Percentiles rank a stretch among this genome's conserved stretches.
Evolutionary conservation across 129 eudicot genomes (phyloP).

Genomic region (Arctium minus): DNA sequence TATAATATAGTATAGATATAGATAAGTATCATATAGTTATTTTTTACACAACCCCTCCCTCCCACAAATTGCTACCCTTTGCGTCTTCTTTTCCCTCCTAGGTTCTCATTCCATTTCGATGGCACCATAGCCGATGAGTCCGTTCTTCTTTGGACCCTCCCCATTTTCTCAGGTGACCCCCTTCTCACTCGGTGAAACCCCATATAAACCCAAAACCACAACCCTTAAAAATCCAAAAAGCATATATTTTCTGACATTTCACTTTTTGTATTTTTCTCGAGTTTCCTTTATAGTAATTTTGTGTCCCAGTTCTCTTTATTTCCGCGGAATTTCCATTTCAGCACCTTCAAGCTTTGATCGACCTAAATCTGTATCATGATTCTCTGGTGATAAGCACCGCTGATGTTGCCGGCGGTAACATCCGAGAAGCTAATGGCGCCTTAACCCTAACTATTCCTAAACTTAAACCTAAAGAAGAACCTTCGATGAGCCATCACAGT

Average conservation of each 20-base stretch:
- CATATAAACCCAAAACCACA: background rate
- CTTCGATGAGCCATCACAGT: constrained; percentile 30
- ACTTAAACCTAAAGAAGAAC: constrained; percentile 61
- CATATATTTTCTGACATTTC: background rate
- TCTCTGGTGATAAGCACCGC: constrained; percentile 1
- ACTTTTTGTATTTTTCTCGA: background rate
- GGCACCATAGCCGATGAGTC: too few species aligned
- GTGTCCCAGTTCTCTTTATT: background rate
- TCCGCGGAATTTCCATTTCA: background rate
- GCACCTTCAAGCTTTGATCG: constrained; percentile 8
- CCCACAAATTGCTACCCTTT: too few species aligned
- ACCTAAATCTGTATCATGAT: too few species aligned
- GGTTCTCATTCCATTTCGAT: too few species aligned
- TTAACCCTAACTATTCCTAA: constrained; percentile 31
- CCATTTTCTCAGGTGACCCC: background rate
- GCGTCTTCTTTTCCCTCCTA: too few species aligned
- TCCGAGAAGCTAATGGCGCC: background rate
- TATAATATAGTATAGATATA: too few species aligned
- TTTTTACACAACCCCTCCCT: too few species aligned
- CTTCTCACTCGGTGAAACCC: background rate
- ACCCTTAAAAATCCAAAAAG: background rate
- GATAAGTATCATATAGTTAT: too few species aligned
- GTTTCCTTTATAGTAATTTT: background rate
- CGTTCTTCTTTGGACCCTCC: too few species aligned
- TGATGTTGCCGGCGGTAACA: constrained; percentile 9